Evolutionary conservation across 192 early-diverging fungal species (phyloP).

Genomic region (Rhizophagus clarus): DNA sequence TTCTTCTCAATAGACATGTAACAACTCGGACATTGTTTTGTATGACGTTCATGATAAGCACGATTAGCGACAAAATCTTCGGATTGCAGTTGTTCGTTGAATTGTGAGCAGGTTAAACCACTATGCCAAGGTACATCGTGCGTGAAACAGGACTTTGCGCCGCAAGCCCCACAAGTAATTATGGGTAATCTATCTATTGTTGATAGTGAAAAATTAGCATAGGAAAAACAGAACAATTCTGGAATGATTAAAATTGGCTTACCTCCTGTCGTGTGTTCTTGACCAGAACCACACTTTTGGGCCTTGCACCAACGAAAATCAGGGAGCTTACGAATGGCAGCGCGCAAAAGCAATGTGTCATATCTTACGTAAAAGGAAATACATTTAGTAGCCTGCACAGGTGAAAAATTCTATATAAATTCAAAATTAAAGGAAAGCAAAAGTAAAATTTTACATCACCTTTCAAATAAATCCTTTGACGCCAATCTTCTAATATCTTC

Average conservation of each 20-base stretch:
- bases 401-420: neutral
- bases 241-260: neutral
- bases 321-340: conserved; percentile 4
- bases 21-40: conserved; percentile 23
- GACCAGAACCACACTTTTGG: conserved; percentile 23
- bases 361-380: neutral
- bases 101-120: conserved; percentile 6
- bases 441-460: neutral
- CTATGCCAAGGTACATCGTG: conserved; percentile 28
- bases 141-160: conserved; percentile 23
- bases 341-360: neutral
- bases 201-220: neutral
- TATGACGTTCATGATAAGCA: conserved; percentile 24
- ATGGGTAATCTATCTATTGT: neutral
- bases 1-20: conserved; percentile 16
- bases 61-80: conserved; percentile 16
- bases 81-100: neutral
- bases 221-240: neutral
- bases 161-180: conserved; percentile 22
- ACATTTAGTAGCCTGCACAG: neutral
- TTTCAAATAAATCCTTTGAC: conserved; percentile 2
- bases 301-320: conserved; percentile 32
- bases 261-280: conserved; percentile 27
- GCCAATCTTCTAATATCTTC: conserved; percentile 25
- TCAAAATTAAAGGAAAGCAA: neutral